Base-by-base conservation (phyloP, 441 rosid species). In the Corymbia calophylla region DNA sequence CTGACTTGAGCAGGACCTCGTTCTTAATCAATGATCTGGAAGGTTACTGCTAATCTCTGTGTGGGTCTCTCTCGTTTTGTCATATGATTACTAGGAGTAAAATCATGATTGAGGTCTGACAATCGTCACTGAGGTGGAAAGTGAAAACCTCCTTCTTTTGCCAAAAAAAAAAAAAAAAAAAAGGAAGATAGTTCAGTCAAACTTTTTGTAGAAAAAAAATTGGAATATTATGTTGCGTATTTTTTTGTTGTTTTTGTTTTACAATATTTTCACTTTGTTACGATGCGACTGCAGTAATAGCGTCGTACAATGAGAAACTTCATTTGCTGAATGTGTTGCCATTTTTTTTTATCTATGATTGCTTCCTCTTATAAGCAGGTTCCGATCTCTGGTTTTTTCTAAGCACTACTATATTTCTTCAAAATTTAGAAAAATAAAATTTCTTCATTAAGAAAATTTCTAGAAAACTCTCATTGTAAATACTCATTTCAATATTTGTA, bases 91-190 rank as follows among this genome's bases (percentile, higher is more conserved):
- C 51, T 77, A 81, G 91, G 85, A 91, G 91, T 87, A 91, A 91
- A 88, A 94, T 91, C 94, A 94, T 93, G 93, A 94, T 94, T 93
- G 95, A 94, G 39, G 29, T 49, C 93, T 93, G 94, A 89, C 94
- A 88, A 62, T 35, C 17, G 31, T 39, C n/a, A 77, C 51, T 44
- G 51, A 44, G n/a, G 84, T 44, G 84, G 84, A 77, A 44, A 77
- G n/a, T 23, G 51, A 44, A 44, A 77, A 77, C 47, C 25, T 68
- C 29, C 84, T 13, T 4, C 49, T 23, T 29, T 23, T 47, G n/a
- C 51, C 49, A 23, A 39, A n/a, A 16, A 66, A 64, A n/a, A n/a
- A n/a, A n/a, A n/a, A 23, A 39, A n/a, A 16, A 66, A 8, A 23
- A 77, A 77, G 2, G 19, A 35, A 9, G 1, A 9, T 12, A 77